Conservation (phyloP, 2,329 filamentous ascomycete genomes). For the Plenodomus lindquistii region DNA sequence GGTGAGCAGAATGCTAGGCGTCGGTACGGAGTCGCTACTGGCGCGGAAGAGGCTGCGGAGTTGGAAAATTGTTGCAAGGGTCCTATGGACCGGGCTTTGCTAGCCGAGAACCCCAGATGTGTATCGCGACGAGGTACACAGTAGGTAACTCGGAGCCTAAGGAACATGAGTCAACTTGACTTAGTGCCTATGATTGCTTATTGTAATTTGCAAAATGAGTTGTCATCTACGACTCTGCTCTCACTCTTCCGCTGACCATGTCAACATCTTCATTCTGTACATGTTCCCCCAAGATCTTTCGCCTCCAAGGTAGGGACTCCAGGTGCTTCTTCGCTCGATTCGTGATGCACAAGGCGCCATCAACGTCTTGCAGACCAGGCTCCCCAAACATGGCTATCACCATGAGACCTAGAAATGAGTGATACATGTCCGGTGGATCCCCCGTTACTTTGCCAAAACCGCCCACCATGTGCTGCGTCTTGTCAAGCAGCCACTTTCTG, state of each 20-base stretch:
- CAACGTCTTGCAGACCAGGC: conserved; percentile 68
- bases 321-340: conserved; percentile 52
- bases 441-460: conserved; percentile 53
- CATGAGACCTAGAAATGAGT: conserved; percentile 85
- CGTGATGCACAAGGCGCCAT: conserved; percentile 77
- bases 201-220: no score
- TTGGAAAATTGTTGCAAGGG: conserved; percentile 31
- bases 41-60: conserved; percentile 8
- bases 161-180: no score
- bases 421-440: conserved; percentile 70
- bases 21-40: background rate
- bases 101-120: background rate
- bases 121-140: no score
- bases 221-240: no score
- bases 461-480: conserved; percentile 82
- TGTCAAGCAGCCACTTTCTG: conserved; percentile 78
- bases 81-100: conserved; percentile 3
- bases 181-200: no score
- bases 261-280: conserved; percentile 1
- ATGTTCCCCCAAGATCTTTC: conserved; percentile 19
- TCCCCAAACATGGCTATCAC: conserved; percentile 76
- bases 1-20: background rate
- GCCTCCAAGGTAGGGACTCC: conserved; percentile 44
- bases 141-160: no score
- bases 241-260: conserved; percentile 3